Percentiles rank a stretch among this genome's conserved stretches.
These are phyloP conservation scores for Beauveria asiatica DNA, from an alignment of 2,329 filamentous ascomycete species.

Conservation along the genomic window DNA sequence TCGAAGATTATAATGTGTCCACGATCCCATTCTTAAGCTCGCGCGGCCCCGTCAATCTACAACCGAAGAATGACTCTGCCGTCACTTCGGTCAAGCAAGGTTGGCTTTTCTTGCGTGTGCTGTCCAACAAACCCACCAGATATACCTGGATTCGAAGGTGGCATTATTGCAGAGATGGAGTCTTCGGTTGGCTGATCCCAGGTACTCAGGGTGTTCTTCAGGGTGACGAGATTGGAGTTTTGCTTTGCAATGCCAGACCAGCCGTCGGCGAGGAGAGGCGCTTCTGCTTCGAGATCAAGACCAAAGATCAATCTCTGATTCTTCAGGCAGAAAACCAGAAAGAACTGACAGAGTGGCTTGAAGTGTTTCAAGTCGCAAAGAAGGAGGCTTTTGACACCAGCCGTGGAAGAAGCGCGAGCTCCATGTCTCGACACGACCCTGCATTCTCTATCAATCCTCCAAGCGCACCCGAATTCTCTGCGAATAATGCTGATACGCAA, in stretches of 20 bases:
- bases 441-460: constrained; percentile 91
- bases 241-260: constrained; percentile 87
- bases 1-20: constrained; percentile 85
- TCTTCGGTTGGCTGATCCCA: constrained; percentile 90
- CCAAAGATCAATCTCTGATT: constrained; percentile 82
- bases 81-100: constrained; percentile 74
- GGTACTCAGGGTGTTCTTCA: constrained; percentile 82
- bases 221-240: constrained; percentile 89
- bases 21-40: constrained; percentile 82
- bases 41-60: constrained; percentile 56
- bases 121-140: constrained; percentile 80
- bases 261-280: constrained; percentile 86
- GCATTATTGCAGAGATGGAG: constrained; percentile 93
- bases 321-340: constrained; percentile 88
- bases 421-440: constrained; percentile 49
- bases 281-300: constrained; percentile 98
- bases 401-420: constrained; percentile 41
- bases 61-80: constrained; percentile 42
- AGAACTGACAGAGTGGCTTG: constrained; percentile 91
- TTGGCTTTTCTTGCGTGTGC: constrained; percentile 78
- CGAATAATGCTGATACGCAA: constrained; percentile 63
- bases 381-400: constrained; percentile 77
- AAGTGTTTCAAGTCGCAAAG: constrained; percentile 89
- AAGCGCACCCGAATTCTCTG: constrained; percentile 82
- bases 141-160: constrained; percentile 86